phyloP scores from a whole-genome alignment of 2,329 filamentous ascomycete species.

The Neopestalotiopsis clavispora region DNA sequence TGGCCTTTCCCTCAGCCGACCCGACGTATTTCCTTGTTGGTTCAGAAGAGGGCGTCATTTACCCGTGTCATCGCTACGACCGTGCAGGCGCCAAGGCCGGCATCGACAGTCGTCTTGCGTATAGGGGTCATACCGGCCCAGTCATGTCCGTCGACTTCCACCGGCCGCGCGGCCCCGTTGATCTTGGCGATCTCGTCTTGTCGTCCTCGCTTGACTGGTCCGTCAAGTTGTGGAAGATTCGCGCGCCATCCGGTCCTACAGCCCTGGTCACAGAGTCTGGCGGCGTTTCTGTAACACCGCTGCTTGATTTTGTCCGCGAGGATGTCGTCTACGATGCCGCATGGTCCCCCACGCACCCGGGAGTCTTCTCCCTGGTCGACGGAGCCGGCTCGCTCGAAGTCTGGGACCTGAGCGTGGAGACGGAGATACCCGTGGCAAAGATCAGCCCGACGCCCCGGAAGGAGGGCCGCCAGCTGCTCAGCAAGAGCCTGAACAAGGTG shows the following conservation, averaged over 20 bases:
- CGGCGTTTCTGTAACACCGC: slow-evolving; percentile 66
- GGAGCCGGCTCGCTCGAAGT: slow-evolving; percentile 90
- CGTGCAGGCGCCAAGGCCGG: slow-evolving; percentile 96
- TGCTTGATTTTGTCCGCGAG: slow-evolving; percentile 90
- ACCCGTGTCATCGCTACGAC: slow-evolving; percentile 96
- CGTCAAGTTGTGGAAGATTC: slow-evolving; percentile 95
- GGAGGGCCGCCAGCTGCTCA: slow-evolving; percentile 71
- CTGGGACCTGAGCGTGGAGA: slow-evolving; percentile 93
- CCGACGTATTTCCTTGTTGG: slow-evolving; percentile 98
- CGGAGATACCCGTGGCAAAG: slow-evolving; percentile 86
- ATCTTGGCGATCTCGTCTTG: slow-evolving; percentile 91
- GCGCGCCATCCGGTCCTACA: slow-evolving; percentile 75
- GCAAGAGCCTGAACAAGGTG: slow-evolving; percentile 89
- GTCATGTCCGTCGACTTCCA: slow-evolving; percentile 98
- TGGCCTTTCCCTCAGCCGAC: slow-evolving; percentile 93
- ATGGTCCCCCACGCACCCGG: slow-evolving; percentile 94
- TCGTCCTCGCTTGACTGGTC: slow-evolving; percentile 96
- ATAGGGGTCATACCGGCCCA: slow-evolving; percentile 88
- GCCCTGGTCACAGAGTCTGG: slow-evolving; percentile 52
- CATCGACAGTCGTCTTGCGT: slow-evolving; percentile 86
- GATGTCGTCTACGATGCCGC: slow-evolving; percentile 96
- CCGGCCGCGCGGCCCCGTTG: slow-evolving; percentile 87
- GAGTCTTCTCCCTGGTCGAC: slow-evolving; percentile 93
- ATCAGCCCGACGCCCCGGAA: slow-evolving; percentile 71
- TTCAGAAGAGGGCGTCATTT: slow-evolving; percentile 95